Evolutionary conservation across 495 filamentous ascomycete genomes (phyloP).

Genomic region (Penicillium canescens): DNA sequence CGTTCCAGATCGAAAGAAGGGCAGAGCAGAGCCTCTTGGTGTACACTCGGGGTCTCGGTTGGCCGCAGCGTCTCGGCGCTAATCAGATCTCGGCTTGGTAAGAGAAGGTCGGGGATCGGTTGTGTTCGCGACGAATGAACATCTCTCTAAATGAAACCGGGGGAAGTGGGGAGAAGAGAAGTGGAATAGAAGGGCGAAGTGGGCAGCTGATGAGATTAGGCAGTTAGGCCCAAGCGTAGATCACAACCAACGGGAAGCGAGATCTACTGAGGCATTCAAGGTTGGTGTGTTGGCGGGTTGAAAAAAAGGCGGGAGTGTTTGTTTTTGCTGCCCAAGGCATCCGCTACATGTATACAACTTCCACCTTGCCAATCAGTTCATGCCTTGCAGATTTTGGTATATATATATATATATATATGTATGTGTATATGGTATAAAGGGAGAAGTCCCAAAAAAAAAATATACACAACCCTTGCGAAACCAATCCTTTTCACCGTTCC

Average conservation of each 20-base stretch:
- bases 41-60: slow-evolving; percentile 13
- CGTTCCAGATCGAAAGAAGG: not conserved
- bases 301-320: slow-evolving; percentile 24
- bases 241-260: slow-evolving; percentile 19
- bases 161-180: slow-evolving; percentile 4
- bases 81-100: slow-evolving; percentile 13
- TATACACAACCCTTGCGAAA: slow-evolving; percentile 7
- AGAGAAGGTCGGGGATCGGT: slow-evolving; percentile 7
- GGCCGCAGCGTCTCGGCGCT: slow-evolving; percentile 20
- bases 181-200: slow-evolving; percentile 18
- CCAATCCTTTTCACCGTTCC: slow-evolving; percentile 10
- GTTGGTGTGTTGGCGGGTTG: slow-evolving; percentile 16
- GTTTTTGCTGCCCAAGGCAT: slow-evolving; percentile 34
- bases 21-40: slow-evolving; percentile 12
- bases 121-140: slow-evolving; percentile 1
- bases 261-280: slow-evolving; percentile 10
- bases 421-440: slow-evolving; percentile 17
- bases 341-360: slow-evolving; percentile 2
- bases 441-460: slow-evolving; percentile 1
- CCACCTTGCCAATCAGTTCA: not conserved
- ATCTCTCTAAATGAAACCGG: slow-evolving; percentile 2
- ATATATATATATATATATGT: slow-evolving; percentile 7
- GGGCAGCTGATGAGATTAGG: slow-evolving; percentile 34
- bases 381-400: slow-evolving; percentile 2
- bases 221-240: slow-evolving; percentile 30